Base-by-base conservation (phyloP, 148 eudicot species). In the Rhododendron ovatum region DNA sequence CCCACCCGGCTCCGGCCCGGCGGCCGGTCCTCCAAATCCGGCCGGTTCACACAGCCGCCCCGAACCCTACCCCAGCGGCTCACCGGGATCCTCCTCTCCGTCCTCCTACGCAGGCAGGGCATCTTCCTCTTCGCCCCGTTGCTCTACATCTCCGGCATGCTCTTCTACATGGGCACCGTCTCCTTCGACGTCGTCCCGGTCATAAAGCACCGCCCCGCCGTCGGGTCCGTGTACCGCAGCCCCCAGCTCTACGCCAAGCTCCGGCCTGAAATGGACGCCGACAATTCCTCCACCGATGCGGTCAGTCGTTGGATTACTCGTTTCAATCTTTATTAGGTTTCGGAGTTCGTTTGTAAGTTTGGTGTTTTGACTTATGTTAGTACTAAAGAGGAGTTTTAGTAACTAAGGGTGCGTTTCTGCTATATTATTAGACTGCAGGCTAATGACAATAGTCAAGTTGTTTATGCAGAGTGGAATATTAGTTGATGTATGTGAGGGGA, bases 101-200 rank as follows among this genome's bases (percentile, higher is more conserved):
- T 94, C 5, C 89, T 97, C 3, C 84, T 97, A 2, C 92, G 98
- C 2, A 84, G 99, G 0, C 99, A 95, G 86, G 98, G 99, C 8
- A 86, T 95, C 28, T 94, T 97, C 71, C 90, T 97, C 7, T 97
- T 97, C 74, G 98, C 98, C 0, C 99, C 99, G 0, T 88, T 97
- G 5, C 86, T 97, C 14, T 97, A 97, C 81, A 94, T 97, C 79
- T 89, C 98, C 7, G 96, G 93, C 3, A 95, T 97, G 96, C 83
- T 97, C 6, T 92, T 95, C 69, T 97, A 97, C 80, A 96, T 95
- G 98, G 98, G 98, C 7, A 95, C 98, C 37, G 93, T 97, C 10
- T 91, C 98, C n/a, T 94, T 97, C 28, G 98, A 95, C 86, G 93
- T 89, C 4, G 95, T 94, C 5, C 96, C 95, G 2, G 89, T 88